Evolutionary conservation across 768 basidiomycete species (phyloP).

Genomic region (Pisolithus microcarpus): DNA sequence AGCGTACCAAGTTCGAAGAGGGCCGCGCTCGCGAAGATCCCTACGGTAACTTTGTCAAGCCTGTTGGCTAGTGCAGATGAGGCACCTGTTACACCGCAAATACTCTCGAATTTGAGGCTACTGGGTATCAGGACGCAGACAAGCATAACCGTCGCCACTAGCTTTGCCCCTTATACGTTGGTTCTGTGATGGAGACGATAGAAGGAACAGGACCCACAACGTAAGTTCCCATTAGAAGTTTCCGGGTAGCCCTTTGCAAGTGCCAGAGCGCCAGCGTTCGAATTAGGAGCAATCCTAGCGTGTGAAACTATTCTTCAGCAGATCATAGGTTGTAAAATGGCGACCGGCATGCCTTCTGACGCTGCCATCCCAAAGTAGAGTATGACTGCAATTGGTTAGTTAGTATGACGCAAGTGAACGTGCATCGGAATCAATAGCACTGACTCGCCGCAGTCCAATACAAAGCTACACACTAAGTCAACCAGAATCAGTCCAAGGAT

Average conservation of each 20-base stretch:
- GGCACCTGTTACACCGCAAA: background rate
- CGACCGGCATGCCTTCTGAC: constrained; percentile 1
- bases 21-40: constrained; percentile 5
- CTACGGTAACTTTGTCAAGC: constrained; percentile 1
- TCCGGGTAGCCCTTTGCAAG: background rate
- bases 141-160: constrained; percentile 3
- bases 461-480: background rate
- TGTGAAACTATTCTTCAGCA: background rate
- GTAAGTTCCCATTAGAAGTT: background rate
- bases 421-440: background rate
- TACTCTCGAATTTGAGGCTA: background rate
- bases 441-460: background rate
- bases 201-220: background rate
- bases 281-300: constrained; percentile 5
- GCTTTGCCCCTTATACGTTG: background rate
- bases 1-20: constrained; percentile 6
- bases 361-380: constrained; percentile 3
- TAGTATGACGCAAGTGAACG: background rate
- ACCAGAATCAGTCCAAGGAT: background rate
- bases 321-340: background rate
- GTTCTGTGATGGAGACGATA: background rate
- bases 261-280: constrained; percentile 8
- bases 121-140: constrained; percentile 1
- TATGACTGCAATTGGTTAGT: background rate
- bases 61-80: background rate